phyloP scores from a whole-genome alignment of 2,329 filamentous ascomycete species.

The Colletotrichum filicis region DNA sequence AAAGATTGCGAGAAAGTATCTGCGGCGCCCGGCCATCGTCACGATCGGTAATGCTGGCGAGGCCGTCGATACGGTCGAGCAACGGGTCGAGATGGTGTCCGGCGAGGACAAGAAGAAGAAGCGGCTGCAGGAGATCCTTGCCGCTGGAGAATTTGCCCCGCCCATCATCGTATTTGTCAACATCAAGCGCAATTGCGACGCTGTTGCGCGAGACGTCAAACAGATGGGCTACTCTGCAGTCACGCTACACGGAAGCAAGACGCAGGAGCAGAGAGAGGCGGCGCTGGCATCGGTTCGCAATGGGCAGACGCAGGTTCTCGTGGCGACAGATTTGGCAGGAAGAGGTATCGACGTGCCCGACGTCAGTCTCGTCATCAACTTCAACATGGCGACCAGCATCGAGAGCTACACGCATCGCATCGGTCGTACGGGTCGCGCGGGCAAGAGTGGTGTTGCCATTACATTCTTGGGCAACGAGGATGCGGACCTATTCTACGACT shows the following conservation, averaged over 20 bases:
- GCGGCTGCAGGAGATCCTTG: constrained; percentile 89
- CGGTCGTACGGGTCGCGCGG: constrained; percentile 95
- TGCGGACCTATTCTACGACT: constrained; percentile 88
- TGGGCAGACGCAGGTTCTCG: constrained; percentile 85
- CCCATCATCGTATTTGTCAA: constrained; percentile 99
- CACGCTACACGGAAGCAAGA: constrained; percentile 94
- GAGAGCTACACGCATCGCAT: constrained; percentile 97
- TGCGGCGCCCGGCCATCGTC: constrained; percentile 91
- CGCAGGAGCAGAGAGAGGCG: constrained; percentile 96
- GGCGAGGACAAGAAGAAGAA: constrained; percentile 98
- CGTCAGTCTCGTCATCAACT: constrained; percentile 94
- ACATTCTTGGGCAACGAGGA: constrained; percentile 96
- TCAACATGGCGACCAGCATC: constrained; percentile 96
- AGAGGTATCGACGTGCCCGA: constrained; percentile 98
- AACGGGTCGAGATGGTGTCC: constrained; percentile 90
- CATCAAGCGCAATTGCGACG: constrained; percentile 98
- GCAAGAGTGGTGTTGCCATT: constrained; percentile 95
- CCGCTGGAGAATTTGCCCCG: constrained; percentile 80
- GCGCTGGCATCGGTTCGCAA: constrained; percentile 86
- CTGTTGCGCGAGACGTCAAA: constrained; percentile 93
- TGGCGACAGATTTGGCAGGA: constrained; percentile 94
- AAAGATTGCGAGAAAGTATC: constrained; percentile 95
- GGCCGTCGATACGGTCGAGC: constrained; percentile 97
- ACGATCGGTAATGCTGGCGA: constrained; percentile 95
- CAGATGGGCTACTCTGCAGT: constrained; percentile 91